These are phyloP conservation scores for Malassezia vespertilionis DNA, from an alignment of 1,284 basidiomycete species.

Conservation along the genomic window DNA sequence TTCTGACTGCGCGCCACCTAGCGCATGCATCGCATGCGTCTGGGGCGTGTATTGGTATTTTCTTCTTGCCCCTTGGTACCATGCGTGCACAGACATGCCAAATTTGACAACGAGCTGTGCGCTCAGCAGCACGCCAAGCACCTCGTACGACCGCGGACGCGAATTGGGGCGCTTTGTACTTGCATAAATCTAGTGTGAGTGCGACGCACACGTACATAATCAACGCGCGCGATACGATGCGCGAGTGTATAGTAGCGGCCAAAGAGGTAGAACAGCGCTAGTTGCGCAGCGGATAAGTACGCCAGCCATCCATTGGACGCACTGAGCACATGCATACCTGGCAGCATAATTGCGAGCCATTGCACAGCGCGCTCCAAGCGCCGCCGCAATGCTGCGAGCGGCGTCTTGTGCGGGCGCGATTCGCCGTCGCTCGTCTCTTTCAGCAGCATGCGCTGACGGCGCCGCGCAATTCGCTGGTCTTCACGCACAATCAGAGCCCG, in stretches of 20 bases:
- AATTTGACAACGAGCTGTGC: slow-evolving; percentile 40
- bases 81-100: slow-evolving; percentile 4
- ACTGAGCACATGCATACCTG: slow-evolving; percentile 37
- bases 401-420: slow-evolving; percentile 4
- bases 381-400: not conserved
- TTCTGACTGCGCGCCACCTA: no score
- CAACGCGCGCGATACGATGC: slow-evolving; percentile 40
- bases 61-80: slow-evolving; percentile 19
- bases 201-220: slow-evolving; percentile 26
- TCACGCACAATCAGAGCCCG: slow-evolving; percentile 14
- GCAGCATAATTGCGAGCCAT: slow-evolving; percentile 23
- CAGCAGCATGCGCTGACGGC: slow-evolving; percentile 17
- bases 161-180: slow-evolving; percentile 19
- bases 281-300: slow-evolving; percentile 42
- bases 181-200: slow-evolving; percentile 16
- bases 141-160: slow-evolving; percentile 45
- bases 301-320: slow-evolving; percentile 25
- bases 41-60: no score
- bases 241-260: slow-evolving; percentile 47
- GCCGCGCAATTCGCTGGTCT: slow-evolving; percentile 8
- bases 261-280: slow-evolving; percentile 48
- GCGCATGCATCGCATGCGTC: no score
- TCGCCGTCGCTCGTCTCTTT: not conserved
- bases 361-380: slow-evolving; percentile 11
- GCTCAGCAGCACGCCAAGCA: slow-evolving; percentile 45